phyloP scores from a whole-genome alignment of 192 early-diverging fungal genomes.

The Coemansia sp. region DNA sequence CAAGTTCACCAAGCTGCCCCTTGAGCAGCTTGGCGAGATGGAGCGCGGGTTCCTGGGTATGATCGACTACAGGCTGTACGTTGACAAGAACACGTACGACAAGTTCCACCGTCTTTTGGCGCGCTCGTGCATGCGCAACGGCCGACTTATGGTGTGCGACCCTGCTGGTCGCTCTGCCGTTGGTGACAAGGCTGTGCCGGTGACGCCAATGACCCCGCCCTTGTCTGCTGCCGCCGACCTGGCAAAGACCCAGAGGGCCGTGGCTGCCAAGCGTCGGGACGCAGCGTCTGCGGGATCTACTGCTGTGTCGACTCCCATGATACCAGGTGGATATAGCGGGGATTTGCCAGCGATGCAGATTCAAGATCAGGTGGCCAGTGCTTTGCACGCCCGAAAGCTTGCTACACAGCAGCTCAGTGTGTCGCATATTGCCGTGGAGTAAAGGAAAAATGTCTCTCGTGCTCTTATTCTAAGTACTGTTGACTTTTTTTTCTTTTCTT shows the following conservation, averaged over 20 bases:
- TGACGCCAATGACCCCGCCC: conserved; percentile 4
- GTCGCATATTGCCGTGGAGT: not conserved
- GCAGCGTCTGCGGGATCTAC: not conserved
- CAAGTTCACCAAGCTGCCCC: conserved; percentile 74
- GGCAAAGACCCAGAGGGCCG: not conserved
- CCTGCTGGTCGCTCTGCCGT: not conserved
- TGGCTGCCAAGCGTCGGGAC: not conserved
- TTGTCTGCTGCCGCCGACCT: not conserved
- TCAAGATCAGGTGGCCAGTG: conserved; percentile 5
- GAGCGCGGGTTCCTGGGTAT: conserved; percentile 75
- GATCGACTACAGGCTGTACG: conserved; percentile 71
- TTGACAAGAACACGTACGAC: conserved; percentile 41
- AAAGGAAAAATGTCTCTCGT: too few species aligned
- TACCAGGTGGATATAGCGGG: not conserved
- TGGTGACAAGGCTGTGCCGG: not conserved
- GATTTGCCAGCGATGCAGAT: conserved; percentile 18
- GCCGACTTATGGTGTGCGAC: conserved; percentile 41
- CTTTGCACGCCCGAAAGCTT: conserved; percentile 5
- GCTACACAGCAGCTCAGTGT: conserved; percentile 3
- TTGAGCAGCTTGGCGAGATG: conserved; percentile 74
- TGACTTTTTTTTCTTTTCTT: not conserved
- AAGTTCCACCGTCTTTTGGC: conserved; percentile 49
- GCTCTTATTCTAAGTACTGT: too few species aligned
- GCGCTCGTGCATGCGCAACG: conserved; percentile 50
- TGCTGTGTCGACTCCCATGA: not conserved